phyloP scores from a whole-genome alignment of 2,329 filamentous ascomycete species.

The Orbilia blumenaviensis region DNA sequence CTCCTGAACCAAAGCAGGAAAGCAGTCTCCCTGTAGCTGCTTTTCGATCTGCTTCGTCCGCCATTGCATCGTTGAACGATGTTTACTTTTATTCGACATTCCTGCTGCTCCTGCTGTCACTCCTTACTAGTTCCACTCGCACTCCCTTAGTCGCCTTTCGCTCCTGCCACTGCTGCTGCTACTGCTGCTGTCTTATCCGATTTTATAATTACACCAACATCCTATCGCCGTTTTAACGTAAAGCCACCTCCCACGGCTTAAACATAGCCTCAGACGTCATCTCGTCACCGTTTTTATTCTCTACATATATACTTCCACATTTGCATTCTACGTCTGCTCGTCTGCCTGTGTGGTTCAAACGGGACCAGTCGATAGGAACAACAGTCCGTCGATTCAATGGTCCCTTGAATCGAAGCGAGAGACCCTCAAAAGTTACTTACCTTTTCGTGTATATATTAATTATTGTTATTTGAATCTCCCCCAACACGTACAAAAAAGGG shows the following conservation, averaged over 20 bases:
- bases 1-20: slow-evolving; percentile 25
- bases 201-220: too few species aligned
- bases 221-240: too few species aligned
- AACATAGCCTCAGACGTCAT: not conserved
- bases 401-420: slow-evolving; percentile 20
- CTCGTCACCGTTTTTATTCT: not conserved
- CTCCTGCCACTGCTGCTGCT: too few species aligned
- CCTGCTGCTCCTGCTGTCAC: not conserved
- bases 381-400: slow-evolving; percentile 12
- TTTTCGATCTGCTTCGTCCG: not conserved
- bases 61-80: not conserved
- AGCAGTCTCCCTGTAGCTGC: not conserved
- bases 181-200: not conserved
- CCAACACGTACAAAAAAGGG: slow-evolving; percentile 2
- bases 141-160: too few species aligned
- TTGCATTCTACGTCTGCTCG: not conserved
- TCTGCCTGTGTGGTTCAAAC: not conserved
- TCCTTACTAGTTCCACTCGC: too few species aligned
- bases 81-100: not conserved
- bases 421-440: too few species aligned
- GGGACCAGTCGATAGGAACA: slow-evolving; percentile 8
- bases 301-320: not conserved
- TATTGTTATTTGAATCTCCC: not conserved
- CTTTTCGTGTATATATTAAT: not conserved
- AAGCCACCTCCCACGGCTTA: not conserved